Base-by-base conservation (phyloP, 345 rosid genomes). In the Sisymbrium irio region DNA sequence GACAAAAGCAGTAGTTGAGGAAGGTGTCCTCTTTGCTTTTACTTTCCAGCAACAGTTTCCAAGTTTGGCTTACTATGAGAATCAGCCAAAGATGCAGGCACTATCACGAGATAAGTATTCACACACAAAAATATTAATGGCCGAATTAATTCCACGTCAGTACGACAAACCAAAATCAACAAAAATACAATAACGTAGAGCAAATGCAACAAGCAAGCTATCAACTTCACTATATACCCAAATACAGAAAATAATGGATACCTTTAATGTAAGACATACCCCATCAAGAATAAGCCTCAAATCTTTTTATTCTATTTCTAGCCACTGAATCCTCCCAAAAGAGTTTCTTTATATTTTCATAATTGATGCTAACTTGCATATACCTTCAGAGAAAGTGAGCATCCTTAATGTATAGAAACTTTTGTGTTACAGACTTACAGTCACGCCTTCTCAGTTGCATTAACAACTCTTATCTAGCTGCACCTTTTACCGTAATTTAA, bases 31-130 rank as follows among this genome's bases (percentile, higher is more conserved):
- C 55, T 49, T 40, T 50, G 47, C 39, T 50, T 67, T 75, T 44
- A 17, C 50, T 73, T 67, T 67, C 67, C 3, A 30, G 66, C 76
- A 70, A 77, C 45, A 77, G 62, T 70, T 47, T 75, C 57, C 28
- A 53, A 45, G 25, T 53, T 75, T 68, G 74, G 74, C 79, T 75
- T 62, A 75, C 69, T 68, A 68, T 51, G 58, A 68, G 65, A 75
- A 45, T 44, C 49, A 57, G 55, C 66, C 75, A 70, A 63, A 22
- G 60, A 63, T 51, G 54, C 44, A 76, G 6, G 54, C 69, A 55
- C 28, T 18, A 36, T 57, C 51, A 62, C 13, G 19, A 46, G 71
- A 63, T 28, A 69, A 56, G 37, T 30, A 69, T 51, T 67, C 63
- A 68, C 69, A 75, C 30, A n/a, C 3, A 6, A 17, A 54, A 2